A percentile compares a stretch with the other conserved stretches of the same genome.
phyloP scores from a whole-genome alignment of 352 stramenopile species.

The Phytopythium sindhum region DNA sequence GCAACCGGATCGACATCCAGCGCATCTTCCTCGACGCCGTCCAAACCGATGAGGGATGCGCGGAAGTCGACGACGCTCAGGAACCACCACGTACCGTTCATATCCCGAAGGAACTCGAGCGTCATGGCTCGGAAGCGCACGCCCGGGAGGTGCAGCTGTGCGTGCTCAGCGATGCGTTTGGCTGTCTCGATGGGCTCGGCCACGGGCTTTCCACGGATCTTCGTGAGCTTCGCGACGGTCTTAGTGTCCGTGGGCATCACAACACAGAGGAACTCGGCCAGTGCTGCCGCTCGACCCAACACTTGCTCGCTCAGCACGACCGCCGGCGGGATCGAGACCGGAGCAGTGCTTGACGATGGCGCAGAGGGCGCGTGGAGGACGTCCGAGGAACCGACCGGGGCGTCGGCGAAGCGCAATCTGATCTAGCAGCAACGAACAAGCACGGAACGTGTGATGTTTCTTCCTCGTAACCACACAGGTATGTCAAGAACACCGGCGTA shows the following conservation, averaged over 20 bases:
- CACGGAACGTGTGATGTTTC: background rate
- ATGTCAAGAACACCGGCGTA: conserved; percentile 19
- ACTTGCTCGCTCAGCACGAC: conserved; percentile 22
- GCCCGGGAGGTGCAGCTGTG: conserved; percentile 50
- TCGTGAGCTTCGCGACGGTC: conserved; percentile 31
- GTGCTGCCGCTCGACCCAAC: conserved; percentile 20
- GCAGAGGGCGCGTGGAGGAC: background rate
- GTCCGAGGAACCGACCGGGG: conserved; percentile 6
- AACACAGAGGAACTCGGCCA: conserved; percentile 39
- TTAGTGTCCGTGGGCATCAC: conserved; percentile 33
- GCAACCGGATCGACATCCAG: conserved; percentile 8
- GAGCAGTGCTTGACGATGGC: background rate
- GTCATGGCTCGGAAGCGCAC: conserved; percentile 57
- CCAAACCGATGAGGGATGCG: conserved; percentile 19
- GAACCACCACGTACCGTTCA: conserved; percentile 59
- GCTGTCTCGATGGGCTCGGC: conserved; percentile 42
- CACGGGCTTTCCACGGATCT: conserved; percentile 55
- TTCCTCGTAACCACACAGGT: background rate
- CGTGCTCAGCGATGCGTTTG: conserved; percentile 59
- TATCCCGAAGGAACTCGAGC: conserved; percentile 72
- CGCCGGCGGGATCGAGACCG: conserved; percentile 8
- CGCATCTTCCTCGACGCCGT: background rate
- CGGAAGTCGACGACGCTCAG: conserved; percentile 58
- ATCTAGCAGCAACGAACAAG: conserved; percentile 20
- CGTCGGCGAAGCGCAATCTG: conserved; percentile 30